A percentile compares a stretch with the other conserved stretches of the same genome.
These are phyloP conservation scores for Citropsis articulata DNA, from an alignment of 345 rosid genomes.

Conservation along the genomic window DNA sequence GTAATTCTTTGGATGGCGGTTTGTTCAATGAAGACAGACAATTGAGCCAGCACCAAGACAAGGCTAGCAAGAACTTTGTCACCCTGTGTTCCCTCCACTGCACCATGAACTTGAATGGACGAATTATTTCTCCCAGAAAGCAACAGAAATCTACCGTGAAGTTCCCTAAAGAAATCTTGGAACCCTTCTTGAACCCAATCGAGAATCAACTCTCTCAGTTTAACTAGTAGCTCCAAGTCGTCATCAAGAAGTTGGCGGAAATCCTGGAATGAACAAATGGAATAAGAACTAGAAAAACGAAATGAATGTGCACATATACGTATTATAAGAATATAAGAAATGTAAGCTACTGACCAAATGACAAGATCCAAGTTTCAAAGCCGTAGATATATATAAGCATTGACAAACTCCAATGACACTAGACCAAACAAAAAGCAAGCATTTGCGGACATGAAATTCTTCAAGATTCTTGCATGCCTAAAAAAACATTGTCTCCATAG, in stretches of 20 bases:
- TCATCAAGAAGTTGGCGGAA: slow-evolving; percentile 81
- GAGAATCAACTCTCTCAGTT: slow-evolving; percentile 56
- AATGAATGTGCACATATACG: neutral
- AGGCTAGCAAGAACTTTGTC: slow-evolving; percentile 66
- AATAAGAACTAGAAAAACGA: slow-evolving; percentile 15
- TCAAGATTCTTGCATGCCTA: slow-evolving; percentile 7
- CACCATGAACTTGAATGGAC: slow-evolving; percentile 43
- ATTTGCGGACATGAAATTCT: neutral
- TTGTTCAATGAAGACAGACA: slow-evolving; percentile 82
- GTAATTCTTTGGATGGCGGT: slow-evolving; percentile 78
- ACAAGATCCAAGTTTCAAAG: neutral
- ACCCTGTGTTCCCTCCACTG: slow-evolving; percentile 39
- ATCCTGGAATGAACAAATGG: slow-evolving; percentile 44
- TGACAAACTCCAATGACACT: neutral
- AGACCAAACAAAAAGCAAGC: no score
- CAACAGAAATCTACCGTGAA: slow-evolving; percentile 55
- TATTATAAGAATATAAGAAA: no score
- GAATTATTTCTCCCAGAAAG: slow-evolving; percentile 76
- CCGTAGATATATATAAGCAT: neutral
- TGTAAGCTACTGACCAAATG: neutral
- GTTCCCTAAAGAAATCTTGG: slow-evolving; percentile 76
- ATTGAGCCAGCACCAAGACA: slow-evolving; percentile 86
- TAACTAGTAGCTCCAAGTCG: slow-evolving; percentile 52
- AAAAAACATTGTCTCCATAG: neutral
- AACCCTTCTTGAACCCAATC: slow-evolving; percentile 95